Base-by-base conservation (phyloP, 805 yeast genomes). In the Myxozyma vanderwaltii region DNA sequence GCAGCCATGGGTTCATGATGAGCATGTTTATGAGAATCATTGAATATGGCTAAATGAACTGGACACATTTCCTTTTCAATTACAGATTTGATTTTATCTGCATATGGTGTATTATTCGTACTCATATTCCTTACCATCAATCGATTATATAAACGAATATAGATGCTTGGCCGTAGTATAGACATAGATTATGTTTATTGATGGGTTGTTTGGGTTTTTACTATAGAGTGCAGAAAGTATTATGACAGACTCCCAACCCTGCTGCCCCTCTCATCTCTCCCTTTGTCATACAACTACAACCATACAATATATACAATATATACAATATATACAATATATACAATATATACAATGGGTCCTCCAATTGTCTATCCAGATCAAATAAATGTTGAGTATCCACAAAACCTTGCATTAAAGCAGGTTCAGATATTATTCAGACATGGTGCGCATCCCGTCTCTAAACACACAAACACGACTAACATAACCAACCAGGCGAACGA, bases 1-100 rank as follows among this genome's bases (percentile, higher is more conserved):
- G 86, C 90, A 54, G 84, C 80, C 76, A 89, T 80, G 1, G 95
- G 91, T 58, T 84, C 86, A 72, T 92, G 98, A 64, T 89, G 91
- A 1, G 91, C 83, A 73, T 92, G 98, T 70, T 88, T 88, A 73
- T 83, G 84, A 5, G 96, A 89, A 73, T 92, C 97, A 71, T 92
- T 92, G 58, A 76, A 77, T 4, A 92, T 79, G 33, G 79, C 64
- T 82, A 77, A 65, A 63, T 72, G 7, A 70, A 68, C 23, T 83
- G 95, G 63, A 75, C 68, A 49, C 79, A 78, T 57, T 36, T 70
- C 72, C 4, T 36, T 40, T 15, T 51, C 45, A 23, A 62, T 21
- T 4, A 24, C 45, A 45, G 38, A 50, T n/a, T 56, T 55, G 36
- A 61, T 54, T n/a, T 26, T 24, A 55, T 58, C 63, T 23, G 48